Conservation (phyloP, 352 stramenopile genomes). For the Halophytophthora polymorphica region DNA sequence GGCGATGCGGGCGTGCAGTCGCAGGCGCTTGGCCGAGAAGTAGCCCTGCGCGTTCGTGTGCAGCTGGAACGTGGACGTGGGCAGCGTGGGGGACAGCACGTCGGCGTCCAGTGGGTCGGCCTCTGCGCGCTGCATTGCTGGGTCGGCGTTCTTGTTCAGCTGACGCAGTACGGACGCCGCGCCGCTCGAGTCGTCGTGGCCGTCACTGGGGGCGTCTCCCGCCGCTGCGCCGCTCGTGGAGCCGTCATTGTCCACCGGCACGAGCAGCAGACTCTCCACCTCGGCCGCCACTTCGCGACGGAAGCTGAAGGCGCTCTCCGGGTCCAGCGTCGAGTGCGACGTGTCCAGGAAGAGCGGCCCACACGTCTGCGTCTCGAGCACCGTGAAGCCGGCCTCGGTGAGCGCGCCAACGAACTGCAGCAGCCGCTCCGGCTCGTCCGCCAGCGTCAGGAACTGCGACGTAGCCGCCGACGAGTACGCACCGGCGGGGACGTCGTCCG, state of each 20-base stretch:
- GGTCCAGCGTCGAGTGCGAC: conserved; percentile 64
- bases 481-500: conserved; percentile 28
- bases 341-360: conserved; percentile 62
- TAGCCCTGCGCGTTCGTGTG: conserved; percentile 57
- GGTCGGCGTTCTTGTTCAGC: conserved; percentile 30
- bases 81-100: conserved; percentile 25
- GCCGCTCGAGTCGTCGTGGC: conserved; percentile 14
- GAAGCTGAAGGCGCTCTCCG: conserved; percentile 47
- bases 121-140: conserved; percentile 22
- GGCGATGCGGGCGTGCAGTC: conserved; percentile 68
- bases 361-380: conserved; percentile 57
- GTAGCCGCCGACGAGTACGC: conserved; percentile 8
- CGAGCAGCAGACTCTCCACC: conserved; percentile 40
- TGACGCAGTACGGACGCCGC: conserved; percentile 32
- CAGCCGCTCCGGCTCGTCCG: conserved; percentile 45
- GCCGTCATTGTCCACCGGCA: conserved; percentile 28
- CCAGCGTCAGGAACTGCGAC: conserved; percentile 49
- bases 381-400: conserved; percentile 27
- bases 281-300: conserved; percentile 47
- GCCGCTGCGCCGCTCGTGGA: conserved; percentile 10
- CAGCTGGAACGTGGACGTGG: conserved; percentile 58
- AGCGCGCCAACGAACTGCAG: conserved; percentile 41
- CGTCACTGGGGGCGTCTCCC: conserved; percentile 7
- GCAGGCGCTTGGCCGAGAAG: conserved; percentile 58
- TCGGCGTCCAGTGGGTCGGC: conserved; percentile 47